These are phyloP conservation scores for Hygrophorus pudorinus DNA, from an alignment of 768 basidiomycete species.

Conservation along the genomic window DNA sequence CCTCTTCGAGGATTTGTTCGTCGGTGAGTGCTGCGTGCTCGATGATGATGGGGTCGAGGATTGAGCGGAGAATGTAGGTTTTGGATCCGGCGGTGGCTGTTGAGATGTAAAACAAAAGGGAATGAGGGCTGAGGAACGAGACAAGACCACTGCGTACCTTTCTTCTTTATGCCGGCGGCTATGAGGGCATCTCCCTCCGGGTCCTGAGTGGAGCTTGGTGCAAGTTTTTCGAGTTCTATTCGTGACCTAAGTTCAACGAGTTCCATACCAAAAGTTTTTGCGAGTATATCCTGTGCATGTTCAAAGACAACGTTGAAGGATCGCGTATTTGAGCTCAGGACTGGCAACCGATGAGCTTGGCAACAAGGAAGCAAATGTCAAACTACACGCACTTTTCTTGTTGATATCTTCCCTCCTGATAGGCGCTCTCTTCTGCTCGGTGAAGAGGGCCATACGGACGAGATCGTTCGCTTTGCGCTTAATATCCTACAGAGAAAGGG, in stretches of 20 bases:
- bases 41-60: constrained; percentile 52
- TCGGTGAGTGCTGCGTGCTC: constrained; percentile 47
- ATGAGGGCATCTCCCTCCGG: constrained; percentile 31
- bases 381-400: constrained; percentile 53
- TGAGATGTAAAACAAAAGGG: constrained; percentile 12
- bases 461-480: constrained; percentile 60
- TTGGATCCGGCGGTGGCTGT: constrained; percentile 56
- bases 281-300: constrained; percentile 54
- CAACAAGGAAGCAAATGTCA: neutral
- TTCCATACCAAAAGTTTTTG: constrained; percentile 71
- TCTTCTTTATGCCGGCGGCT: constrained; percentile 56
- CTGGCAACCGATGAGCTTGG: constrained; percentile 11
- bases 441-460: constrained; percentile 74
- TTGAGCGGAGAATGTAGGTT: constrained; percentile 77
- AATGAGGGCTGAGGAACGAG: neutral
- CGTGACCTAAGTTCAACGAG: constrained; percentile 67
- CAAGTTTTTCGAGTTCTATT: constrained; percentile 40
- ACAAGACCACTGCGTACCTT: constrained; percentile 29
- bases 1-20: constrained; percentile 41
- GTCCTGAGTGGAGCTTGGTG: constrained; percentile 36
- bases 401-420: constrained; percentile 77
- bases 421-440: constrained; percentile 57
- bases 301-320: constrained; percentile 57
- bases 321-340: constrained; percentile 32
- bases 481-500: constrained; percentile 35